A percentile compares a stretch with the other conserved stretches of the same genome.
Conservation (phyloP, 2,329 filamentous ascomycete genomes). For the Aspergillus arachidicola region DNA sequence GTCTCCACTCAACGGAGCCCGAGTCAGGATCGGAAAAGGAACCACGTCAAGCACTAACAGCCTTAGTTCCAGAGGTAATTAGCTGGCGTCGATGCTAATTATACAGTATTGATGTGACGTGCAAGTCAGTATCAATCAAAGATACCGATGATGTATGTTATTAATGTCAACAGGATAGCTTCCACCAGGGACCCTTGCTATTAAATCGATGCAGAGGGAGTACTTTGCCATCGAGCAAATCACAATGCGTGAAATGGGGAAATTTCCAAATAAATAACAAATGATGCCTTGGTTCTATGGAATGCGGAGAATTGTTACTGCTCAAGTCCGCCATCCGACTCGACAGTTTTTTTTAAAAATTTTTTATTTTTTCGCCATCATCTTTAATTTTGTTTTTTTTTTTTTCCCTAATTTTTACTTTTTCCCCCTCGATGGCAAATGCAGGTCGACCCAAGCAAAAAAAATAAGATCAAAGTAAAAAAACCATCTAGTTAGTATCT, state of each 20-base stretch:
- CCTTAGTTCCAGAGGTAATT: slow-evolving; percentile 6
- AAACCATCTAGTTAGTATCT: not conserved
- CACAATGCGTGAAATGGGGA: slow-evolving; percentile 1
- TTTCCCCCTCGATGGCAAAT: not conserved
- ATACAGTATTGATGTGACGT: too few species aligned
- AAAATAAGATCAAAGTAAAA: not conserved
- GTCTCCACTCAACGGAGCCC: slow-evolving; percentile 5
- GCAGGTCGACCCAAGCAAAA: not conserved
- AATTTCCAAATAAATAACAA: slow-evolving; percentile 1
- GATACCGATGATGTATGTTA: not conserved
- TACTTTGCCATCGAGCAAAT: slow-evolving; percentile 2
- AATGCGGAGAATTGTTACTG: slow-evolving; percentile 15
- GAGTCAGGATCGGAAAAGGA: not conserved
- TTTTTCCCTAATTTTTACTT: not conserved
- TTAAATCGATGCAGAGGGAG: not conserved
- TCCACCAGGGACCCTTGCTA: not conserved
- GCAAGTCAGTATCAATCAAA: not conserved
- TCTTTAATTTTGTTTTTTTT: not conserved
- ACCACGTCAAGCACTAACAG: slow-evolving; percentile 6
- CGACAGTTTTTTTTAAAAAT: not conserved
- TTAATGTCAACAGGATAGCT: not conserved
- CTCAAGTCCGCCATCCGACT: not conserved
- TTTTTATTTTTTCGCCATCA: not conserved
- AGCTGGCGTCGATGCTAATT: not conserved
- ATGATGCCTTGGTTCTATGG: slow-evolving; percentile 1